Evolutionary conservation across 2,329 filamentous ascomycete genomes (phyloP).

Genomic region (Cytospora schulzeri): DNA sequence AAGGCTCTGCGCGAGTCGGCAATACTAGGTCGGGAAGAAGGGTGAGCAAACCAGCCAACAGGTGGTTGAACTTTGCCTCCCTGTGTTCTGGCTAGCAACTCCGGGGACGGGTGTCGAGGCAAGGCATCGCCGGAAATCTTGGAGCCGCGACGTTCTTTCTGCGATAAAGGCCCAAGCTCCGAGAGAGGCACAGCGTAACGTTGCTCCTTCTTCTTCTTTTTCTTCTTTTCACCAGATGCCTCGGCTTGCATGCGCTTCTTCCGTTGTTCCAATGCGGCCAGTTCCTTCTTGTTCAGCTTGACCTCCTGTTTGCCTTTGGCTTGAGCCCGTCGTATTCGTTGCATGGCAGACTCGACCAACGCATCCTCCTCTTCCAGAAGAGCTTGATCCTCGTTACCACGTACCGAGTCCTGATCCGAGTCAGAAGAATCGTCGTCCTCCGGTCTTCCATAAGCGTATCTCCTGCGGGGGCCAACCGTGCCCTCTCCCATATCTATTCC

Average conservation of each 20-base stretch:
- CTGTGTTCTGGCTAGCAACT: slow-evolving; percentile 40
- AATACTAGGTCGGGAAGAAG: slow-evolving; percentile 34
- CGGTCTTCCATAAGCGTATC: slow-evolving; percentile 44
- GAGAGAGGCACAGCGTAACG: slow-evolving; percentile 57
- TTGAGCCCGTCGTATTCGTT: slow-evolving; percentile 77
- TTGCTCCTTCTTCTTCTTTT: slow-evolving; percentile 45
- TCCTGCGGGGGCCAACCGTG: slow-evolving; percentile 41
- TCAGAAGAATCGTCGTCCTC: slow-evolving; percentile 53
- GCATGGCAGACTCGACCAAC: slow-evolving; percentile 75
- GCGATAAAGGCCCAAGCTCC: slow-evolving; percentile 49
- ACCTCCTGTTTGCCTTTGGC: slow-evolving; percentile 77
- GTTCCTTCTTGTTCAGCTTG: slow-evolving; percentile 75
- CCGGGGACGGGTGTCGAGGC: slow-evolving; percentile 43
- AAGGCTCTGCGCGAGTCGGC: slow-evolving; percentile 44
- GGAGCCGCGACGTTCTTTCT: slow-evolving; percentile 39
- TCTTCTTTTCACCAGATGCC: slow-evolving; percentile 34
- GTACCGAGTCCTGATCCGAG: slow-evolving; percentile 51
- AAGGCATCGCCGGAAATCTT: slow-evolving; percentile 40
- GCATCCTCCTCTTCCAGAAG: slow-evolving; percentile 71
- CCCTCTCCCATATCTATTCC: slow-evolving; percentile 58
- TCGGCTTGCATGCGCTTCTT: slow-evolving; percentile 60
- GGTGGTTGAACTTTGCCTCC: slow-evolving; percentile 45
- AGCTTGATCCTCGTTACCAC: slow-evolving; percentile 55
- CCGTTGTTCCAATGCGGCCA: slow-evolving; percentile 75
- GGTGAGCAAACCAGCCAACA: slow-evolving; percentile 55